Conservation (phyloP, 129 eudicot species). For the Heracleum sosnowskyi region DNA sequence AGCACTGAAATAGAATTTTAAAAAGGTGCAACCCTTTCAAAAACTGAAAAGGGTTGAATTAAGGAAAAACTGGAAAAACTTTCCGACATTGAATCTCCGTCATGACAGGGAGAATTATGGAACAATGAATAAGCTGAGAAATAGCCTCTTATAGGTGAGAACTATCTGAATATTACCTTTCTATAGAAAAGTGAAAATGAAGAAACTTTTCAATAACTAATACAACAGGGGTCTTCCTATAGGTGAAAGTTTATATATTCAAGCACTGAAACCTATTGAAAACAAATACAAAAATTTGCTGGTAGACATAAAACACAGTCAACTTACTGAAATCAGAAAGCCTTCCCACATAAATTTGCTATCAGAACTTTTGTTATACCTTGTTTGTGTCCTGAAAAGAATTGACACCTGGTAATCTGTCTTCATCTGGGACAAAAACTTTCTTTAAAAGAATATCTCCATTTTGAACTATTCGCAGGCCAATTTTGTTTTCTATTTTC, state of each 20-base stretch:
- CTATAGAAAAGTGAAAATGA: not conserved
- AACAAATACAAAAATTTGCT: not conserved
- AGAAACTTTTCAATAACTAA: not conserved
- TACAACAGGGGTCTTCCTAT: not conserved
- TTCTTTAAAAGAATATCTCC: slow-evolving; percentile 78
- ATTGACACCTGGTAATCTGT: slow-evolving; percentile 83
- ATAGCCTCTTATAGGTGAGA: not conserved
- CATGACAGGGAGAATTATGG: not conserved
- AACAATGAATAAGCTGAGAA: not conserved
- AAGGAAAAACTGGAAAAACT: not conserved
- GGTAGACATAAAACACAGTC: not conserved
- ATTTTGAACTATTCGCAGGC: slow-evolving; percentile 89
- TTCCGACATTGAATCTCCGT: not conserved
- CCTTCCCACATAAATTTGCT: not conserved
- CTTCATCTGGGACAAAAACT: slow-evolving; percentile 92
- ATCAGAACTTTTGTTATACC: slow-evolving; percentile 28
- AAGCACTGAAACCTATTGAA: not conserved
- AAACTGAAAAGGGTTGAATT: not conserved
- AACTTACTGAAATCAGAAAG: not conserved
- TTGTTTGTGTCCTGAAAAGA: slow-evolving; percentile 95
- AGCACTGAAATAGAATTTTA: not conserved
- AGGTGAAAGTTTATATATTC: not conserved
- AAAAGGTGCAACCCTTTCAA: not conserved
- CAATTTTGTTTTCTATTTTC: slow-evolving; percentile 85
- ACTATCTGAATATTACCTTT: not conserved